Evolutionary conservation across 495 filamentous ascomycete genomes (phyloP), one percentile per base, ranked within the genome.

Genomic region (Corynascus novoguineensis): DNA sequence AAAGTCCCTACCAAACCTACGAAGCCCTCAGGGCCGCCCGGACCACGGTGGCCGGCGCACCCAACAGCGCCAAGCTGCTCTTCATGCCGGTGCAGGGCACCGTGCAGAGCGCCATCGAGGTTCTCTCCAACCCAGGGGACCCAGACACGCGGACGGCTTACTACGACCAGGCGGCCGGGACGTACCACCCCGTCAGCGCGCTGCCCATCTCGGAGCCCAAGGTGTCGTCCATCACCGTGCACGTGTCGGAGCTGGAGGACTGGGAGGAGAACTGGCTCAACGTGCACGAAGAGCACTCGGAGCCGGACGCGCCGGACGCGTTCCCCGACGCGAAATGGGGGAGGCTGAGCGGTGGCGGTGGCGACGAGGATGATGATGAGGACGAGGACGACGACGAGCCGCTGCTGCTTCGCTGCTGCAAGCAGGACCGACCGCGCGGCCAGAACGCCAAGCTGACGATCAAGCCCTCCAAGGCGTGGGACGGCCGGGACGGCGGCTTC

Each of bases 221-320:
- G 14, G 45, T 48, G 10, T 48, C 45, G 15, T 48, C 45, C 27
- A 29, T 48, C 15, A 48, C 45, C 11, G 27, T 48, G 7, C 25
- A 29, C 45, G 45, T 29, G 25, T 19, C 25, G 10, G 25, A 19
- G 25, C 27, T 48, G 25, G 27, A n/a, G 25, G 45, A 48, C 45
- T 48, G 45, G 45, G 45, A 48, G 45, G 27, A 15, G 10, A 48
- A 48, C 45, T 48, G 45, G 45, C 19, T 42, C 40, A 21, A 42
- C n/a, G n/a, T 42, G 19, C 40, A 42, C 40, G n/a, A 22, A 42
- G 40, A 42, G n/a, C 40, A 42, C 19, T 37, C 34, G 34, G 34
- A 37, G 34, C 34, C 34, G 34, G 34, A 37, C 34, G 34, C 34
- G 34, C 34, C 34, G 34, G 34, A 37, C 34, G 34, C 34, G 40